These are phyloP conservation scores for Phytophthora ohioensis DNA, from an alignment of 352 stramenopile genomes.

Conservation along the genomic window DNA sequence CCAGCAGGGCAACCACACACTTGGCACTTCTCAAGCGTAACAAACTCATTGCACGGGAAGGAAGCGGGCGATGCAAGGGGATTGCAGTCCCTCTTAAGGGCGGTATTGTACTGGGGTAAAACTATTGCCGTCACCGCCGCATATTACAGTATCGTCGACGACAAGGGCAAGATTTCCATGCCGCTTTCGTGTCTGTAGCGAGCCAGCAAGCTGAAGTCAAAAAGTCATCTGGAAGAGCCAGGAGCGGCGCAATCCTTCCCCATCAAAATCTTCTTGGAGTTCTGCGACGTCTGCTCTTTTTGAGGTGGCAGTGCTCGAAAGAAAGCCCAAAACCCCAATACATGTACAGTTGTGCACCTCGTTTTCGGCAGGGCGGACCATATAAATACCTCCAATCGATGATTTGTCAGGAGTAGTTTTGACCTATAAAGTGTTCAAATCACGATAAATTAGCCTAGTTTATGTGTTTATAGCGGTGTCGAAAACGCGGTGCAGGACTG, in stretches of 20 bases:
- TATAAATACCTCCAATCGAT: too few species aligned
- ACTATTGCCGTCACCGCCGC: background rate
- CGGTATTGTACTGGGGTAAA: background rate
- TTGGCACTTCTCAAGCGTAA: slow-evolving; percentile 12
- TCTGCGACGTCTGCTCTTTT: slow-evolving; percentile 16
- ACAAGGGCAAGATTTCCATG: background rate
- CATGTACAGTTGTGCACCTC: too few species aligned
- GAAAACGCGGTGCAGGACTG: too few species aligned
- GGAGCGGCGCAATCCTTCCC: background rate
- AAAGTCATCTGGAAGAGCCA: slow-evolving; percentile 18
- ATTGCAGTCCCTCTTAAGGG: background rate
- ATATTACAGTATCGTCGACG: too few species aligned
- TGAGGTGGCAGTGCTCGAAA: slow-evolving; percentile 17
- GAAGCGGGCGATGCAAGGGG: background rate
- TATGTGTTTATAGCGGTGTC: too few species aligned
- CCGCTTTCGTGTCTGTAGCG: slow-evolving; percentile 4
- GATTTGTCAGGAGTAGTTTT: too few species aligned
- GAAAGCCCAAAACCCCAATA: slow-evolving; percentile 26
- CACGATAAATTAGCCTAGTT: too few species aligned
- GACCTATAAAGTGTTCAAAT: too few species aligned
- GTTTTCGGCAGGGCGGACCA: too few species aligned
- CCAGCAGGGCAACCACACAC: background rate
- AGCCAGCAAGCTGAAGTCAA: slow-evolving; percentile 4
- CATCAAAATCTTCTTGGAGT: slow-evolving; percentile 32
- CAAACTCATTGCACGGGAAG: slow-evolving; percentile 15